These are phyloP conservation scores for Microstegium vimineum DNA, from an alignment of 176 grass and related monocot species.

Conservation along the genomic window DNA sequence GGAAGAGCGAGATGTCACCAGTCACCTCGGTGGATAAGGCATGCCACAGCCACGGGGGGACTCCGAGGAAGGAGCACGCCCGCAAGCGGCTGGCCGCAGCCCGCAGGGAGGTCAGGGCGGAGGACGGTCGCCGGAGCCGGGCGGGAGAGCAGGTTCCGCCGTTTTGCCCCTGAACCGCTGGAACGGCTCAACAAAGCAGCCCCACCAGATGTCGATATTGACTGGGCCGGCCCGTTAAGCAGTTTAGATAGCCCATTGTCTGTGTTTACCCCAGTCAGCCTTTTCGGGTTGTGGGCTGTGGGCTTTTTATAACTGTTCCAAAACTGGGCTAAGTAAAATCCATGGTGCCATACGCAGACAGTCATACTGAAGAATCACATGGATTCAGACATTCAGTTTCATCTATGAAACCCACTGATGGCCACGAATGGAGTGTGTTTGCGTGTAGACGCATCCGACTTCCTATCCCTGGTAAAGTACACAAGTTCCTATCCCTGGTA, in stretches of 20 bases:
- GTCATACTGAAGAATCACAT: conserved; percentile 8
- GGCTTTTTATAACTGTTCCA: too few species aligned
- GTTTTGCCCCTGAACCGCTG: neutral
- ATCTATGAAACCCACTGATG: neutral
- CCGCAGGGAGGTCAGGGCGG: neutral
- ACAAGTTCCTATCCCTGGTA: neutral
- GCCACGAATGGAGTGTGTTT: neutral
- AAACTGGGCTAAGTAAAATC: neutral
- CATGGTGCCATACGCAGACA: neutral
- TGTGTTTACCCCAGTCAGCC: neutral
- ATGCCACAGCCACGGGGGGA: neutral
- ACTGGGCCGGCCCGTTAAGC: neutral
- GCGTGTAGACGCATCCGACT: neutral
- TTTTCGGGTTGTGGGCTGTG: neutral
- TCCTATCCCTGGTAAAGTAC: neutral
- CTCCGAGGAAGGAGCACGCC: neutral
- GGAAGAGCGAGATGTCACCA: neutral
- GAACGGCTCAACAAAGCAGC: neutral
- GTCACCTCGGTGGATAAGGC: neutral
- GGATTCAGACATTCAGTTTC: neutral
- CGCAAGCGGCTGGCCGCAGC: neutral
- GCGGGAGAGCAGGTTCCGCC: neutral
- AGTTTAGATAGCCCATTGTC: neutral
- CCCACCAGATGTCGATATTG: neutral
- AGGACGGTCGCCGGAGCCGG: neutral